A percentile compares a stretch with the other conserved stretches of the same genome.
These are phyloP conservation scores for Sicyos baderoa DNA, from an alignment of 306 rosid species.

Conservation along the genomic window DNA sequence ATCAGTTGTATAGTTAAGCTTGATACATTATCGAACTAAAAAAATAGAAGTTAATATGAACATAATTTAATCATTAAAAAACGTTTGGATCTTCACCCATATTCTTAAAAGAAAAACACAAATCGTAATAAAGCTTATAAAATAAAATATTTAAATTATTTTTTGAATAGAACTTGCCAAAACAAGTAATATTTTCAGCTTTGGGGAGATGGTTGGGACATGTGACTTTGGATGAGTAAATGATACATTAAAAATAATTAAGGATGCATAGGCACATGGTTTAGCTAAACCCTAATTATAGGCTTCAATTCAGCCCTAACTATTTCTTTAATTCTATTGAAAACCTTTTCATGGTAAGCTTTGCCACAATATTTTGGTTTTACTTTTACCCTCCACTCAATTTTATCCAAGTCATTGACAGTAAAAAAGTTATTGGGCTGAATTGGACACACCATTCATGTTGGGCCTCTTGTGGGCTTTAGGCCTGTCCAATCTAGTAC, in stretches of 20 bases:
- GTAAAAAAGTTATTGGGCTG: neutral
- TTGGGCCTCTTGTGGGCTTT: conserved; percentile 8
- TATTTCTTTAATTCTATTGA: conserved; percentile 6
- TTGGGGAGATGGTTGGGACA: neutral
- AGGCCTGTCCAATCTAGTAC: neutral
- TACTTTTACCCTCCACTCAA: neutral
- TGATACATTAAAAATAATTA: neutral
- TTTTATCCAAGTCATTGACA: neutral
- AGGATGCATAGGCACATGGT: conserved; percentile 1
- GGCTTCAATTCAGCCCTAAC: neutral
- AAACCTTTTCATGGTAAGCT: neutral
- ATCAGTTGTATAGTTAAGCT: too few relatives aligned
- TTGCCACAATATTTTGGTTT: neutral
- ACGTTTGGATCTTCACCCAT: too few relatives aligned
- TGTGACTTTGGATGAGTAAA: conserved; percentile 5
- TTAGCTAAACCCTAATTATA: neutral
- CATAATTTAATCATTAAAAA: too few relatives aligned
- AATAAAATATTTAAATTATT: too few relatives aligned
- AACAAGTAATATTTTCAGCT: neutral
- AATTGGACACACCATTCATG: too few relatives aligned
- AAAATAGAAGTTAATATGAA: too few relatives aligned
- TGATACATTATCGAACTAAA: too few relatives aligned
- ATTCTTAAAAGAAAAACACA: too few relatives aligned
- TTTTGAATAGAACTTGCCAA: neutral
- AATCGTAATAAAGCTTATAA: too few relatives aligned